Evolutionary conservation across 805 yeast species (phyloP).

Genomic region (Candida corydali): DNA sequence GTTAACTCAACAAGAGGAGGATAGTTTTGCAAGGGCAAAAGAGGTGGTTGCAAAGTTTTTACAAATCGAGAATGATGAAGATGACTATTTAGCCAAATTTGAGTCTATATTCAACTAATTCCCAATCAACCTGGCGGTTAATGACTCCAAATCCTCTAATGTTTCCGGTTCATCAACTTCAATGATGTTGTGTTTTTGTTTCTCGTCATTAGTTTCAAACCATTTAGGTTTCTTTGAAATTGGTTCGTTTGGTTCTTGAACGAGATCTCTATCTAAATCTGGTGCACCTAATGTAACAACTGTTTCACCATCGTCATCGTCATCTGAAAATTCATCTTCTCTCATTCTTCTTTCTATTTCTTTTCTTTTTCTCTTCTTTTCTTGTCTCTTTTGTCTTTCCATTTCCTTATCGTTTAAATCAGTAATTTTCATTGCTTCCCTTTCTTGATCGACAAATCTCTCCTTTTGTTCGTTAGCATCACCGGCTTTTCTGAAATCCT

Average conservation of each 20-base stretch:
- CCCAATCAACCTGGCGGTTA: slow-evolving; percentile 52
- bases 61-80: slow-evolving; percentile 1
- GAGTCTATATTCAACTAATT: slow-evolving; percentile 4
- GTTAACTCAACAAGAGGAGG: slow-evolving; percentile 6
- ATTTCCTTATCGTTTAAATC: slow-evolving; percentile 76
- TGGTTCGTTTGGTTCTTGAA: slow-evolving; percentile 30
- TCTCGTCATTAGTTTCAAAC: slow-evolving; percentile 38
- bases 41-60: slow-evolving; percentile 6
- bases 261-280: slow-evolving; percentile 48
- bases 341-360: slow-evolving; percentile 61
- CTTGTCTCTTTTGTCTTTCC: slow-evolving; percentile 75
- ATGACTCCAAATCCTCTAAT: slow-evolving; percentile 88
- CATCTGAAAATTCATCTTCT: slow-evolving; percentile 39
- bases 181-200: slow-evolving; percentile 36
- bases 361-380: slow-evolving; percentile 83
- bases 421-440: slow-evolving; percentile 60
- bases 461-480: slow-evolving; percentile 66
- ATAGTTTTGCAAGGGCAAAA: slow-evolving; percentile 3
- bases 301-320: slow-evolving; percentile 19
- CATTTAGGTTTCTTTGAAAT: slow-evolving; percentile 44
- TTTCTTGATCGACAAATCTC: slow-evolving; percentile 63
- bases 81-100: background rate
- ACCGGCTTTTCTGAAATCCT: slow-evolving; percentile 72
- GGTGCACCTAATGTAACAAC: slow-evolving; percentile 8
- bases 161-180: slow-evolving; percentile 89